Percentiles rank a stretch among this genome's conserved stretches.
These are phyloP conservation scores for Cornus kousa DNA, from an alignment of 148 eudicot species.

Conservation along the genomic window DNA sequence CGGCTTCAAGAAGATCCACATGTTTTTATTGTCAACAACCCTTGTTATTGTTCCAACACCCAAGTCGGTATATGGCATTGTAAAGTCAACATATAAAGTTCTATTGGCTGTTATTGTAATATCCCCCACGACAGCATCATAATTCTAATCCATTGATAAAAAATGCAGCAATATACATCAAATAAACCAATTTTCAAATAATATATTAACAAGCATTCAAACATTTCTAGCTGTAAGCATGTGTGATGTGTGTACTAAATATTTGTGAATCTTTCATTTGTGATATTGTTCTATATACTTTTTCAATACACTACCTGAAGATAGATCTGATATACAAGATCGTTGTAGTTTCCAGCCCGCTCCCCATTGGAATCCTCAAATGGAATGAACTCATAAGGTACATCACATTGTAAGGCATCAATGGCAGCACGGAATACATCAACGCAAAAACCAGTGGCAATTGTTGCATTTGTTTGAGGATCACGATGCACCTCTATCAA, in stretches of 20 bases:
- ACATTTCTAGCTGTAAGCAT: no score
- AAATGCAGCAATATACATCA: neutral
- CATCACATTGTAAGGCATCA: conserved; percentile 1
- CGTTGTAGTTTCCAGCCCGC: conserved; percentile 1
- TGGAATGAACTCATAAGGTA: conserved; percentile 17
- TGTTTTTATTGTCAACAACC: neutral
- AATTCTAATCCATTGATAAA: conserved; percentile 4
- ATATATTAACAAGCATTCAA: no score
- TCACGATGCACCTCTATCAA: conserved; percentile 1
- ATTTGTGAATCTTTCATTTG: no score
- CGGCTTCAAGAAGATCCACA: conserved; percentile 33
- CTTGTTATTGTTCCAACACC: conserved; percentile 22
- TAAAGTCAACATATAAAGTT: conserved; percentile 31
- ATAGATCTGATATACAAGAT: conserved; percentile 23
- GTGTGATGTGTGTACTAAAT: neutral
- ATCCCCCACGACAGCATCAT: conserved; percentile 33
- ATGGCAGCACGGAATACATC: conserved; percentile 30
- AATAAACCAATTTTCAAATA: neutral
- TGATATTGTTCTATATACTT: no score
- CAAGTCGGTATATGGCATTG: conserved; percentile 22
- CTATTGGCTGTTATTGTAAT: conserved; percentile 25
- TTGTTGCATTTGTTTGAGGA: conserved; percentile 9
- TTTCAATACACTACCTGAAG: conserved; percentile 13
- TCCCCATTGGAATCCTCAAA: conserved; percentile 4
- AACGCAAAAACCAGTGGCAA: conserved; percentile 12